Evolutionary conservation across 179 eudicot species (phyloP).

Genomic region (Gypsophila paniculata): DNA sequence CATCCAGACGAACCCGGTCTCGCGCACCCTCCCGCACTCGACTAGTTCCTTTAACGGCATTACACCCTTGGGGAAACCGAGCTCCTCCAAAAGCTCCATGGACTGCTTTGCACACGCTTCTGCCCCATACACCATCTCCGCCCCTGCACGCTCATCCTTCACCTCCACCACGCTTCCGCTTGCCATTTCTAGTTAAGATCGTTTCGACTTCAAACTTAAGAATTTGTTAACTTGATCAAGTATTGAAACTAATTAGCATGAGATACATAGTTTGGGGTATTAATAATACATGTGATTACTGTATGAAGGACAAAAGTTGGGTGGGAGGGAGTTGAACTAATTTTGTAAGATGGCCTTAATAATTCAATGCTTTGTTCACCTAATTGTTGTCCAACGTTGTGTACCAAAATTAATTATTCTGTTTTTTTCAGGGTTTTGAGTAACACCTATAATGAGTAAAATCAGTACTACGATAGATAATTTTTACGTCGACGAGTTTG

Average conservation of each 20-base stretch:
- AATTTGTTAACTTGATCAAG: not conserved
- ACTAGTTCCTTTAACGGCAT: conserved; percentile 67
- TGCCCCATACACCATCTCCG: conserved; percentile 59
- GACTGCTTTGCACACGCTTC: conserved; percentile 64
- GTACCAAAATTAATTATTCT: not conserved
- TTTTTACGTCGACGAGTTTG: too few species aligned
- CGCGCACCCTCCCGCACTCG: conserved; percentile 70
- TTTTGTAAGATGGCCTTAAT: not conserved
- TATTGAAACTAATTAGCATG: not conserved
- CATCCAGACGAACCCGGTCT: conserved; percentile 93
- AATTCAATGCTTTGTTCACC: conserved; percentile 22
- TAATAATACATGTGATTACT: not conserved
- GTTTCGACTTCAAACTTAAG: not conserved
- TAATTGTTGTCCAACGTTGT: not conserved
- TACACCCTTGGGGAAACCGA: conserved; percentile 79
- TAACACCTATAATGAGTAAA: too few species aligned
- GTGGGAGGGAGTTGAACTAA: conserved; percentile 32
- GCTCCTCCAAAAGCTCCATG: conserved; percentile 49
- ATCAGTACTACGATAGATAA: too few species aligned
- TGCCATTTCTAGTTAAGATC: conserved; percentile 15
- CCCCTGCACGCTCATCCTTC: conserved; percentile 47
- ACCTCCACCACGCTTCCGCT: conserved; percentile 18
- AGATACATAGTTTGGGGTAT: not conserved
- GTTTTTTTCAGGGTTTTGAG: not conserved
- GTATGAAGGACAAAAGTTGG: conserved; percentile 15